Evolutionary conservation across 2,329 filamentous ascomycete genomes (phyloP), one percentile per base, ranked within the genome.

Genomic region (Verticillium zaregamsianum): DNA sequence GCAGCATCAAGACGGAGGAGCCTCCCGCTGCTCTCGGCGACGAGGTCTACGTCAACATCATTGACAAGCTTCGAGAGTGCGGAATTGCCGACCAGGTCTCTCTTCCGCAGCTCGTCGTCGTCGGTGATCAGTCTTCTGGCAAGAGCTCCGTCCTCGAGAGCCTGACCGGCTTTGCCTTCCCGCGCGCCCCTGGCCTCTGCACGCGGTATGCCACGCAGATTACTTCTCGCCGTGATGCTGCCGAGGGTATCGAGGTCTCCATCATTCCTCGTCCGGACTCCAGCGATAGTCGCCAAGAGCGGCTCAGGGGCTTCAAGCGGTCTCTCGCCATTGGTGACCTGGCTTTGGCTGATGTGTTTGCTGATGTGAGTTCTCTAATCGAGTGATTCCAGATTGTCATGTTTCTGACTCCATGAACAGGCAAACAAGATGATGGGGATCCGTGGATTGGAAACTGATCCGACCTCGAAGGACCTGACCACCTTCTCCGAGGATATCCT

Each of bases 111-210:
- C 91, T 95, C 67, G 90, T 90, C 39, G 91, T 93, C 8, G 91
- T 94, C 11, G 92, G 92, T 64, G 92, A 91, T 67, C 92, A 95
- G 71, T 93, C 90, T 0, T 92, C 91, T 54, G 92, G 92, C 69
- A 96, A 96, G 79, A 92, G 89, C 73, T 94, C 91, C 1, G 89
- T 95, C 20, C 79, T 95, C 33, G 91, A 95, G 71, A 93, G 76
- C 20, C 64, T 84, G 35, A 83, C 81, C 0, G 79, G 78, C 0
- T 80, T 83, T 37, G 74, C 76, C 0, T 82, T 84, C 45, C 81
- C 81, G 5, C 74, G 78, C 1, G 74, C 68, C 0, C 72, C 73
- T 0, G 77, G 73, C 0, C 75, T 82, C 1, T 82, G 82, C 55
- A 84, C 82, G 0, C 74, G 81, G 0, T 81, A 82, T 55, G 80